Percentiles rank a stretch among this genome's conserved stretches.
Evolutionary conservation across 768 basidiomycete species (phyloP).

Genomic region (Lactarius trivialis): DNA sequence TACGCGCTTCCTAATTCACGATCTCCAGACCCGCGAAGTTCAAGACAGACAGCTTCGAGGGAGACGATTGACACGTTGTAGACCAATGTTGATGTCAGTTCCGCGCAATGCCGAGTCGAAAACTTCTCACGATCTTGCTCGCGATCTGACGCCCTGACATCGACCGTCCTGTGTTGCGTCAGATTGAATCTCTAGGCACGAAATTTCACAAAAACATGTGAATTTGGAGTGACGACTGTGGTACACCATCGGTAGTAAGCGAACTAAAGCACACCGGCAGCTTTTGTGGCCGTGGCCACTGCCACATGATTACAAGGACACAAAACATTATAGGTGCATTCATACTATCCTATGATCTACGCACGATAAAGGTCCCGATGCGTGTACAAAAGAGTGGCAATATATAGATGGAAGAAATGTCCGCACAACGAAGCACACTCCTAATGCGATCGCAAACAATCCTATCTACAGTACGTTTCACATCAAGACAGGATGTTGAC

Average conservation of each 20-base stretch:
- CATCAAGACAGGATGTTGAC: no score
- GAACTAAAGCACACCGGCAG: not conserved
- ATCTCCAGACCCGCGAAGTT: not conserved
- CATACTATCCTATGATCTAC: not conserved
- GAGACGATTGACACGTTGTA: not conserved
- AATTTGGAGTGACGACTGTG: not conserved
- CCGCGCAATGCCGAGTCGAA: no score
- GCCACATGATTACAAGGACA: not conserved
- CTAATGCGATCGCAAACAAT: not conserved
- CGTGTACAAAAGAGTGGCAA: conserved; percentile 9
- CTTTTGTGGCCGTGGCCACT: not conserved
- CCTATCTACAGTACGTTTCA: no score
- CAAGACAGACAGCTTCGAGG: not conserved
- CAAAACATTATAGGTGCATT: not conserved
- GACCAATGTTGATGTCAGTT: not conserved
- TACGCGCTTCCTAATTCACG: not conserved
- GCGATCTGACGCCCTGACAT: no score
- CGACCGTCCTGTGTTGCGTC: not conserved
- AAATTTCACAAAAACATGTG: not conserved
- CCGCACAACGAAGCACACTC: not conserved
- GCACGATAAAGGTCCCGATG: not conserved
- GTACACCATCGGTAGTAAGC: not conserved
- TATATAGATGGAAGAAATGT: conserved; percentile 5
- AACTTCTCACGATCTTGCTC: no score
- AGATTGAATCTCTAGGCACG: not conserved